Conservation (phyloP, 305 asterid genomes). For the Solanum chacoense region DNA sequence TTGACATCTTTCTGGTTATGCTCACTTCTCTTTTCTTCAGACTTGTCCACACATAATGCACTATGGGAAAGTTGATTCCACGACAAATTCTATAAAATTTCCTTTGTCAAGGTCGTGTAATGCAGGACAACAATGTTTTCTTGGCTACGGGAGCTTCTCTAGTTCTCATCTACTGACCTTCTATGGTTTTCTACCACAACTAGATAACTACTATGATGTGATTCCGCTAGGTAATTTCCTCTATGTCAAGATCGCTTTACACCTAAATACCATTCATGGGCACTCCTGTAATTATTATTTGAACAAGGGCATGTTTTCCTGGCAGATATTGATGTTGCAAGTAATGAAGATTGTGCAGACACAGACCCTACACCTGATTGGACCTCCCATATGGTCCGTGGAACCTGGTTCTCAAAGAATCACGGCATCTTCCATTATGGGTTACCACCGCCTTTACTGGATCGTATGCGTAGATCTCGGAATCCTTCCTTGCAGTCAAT, state of each 20-base stretch:
- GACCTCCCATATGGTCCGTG: constrained; percentile 82
- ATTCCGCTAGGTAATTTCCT: constrained; percentile 63
- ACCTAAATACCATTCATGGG: background rate
- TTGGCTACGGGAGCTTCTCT: constrained; percentile 75
- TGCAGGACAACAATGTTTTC: constrained; percentile 81
- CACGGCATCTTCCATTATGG: constrained; percentile 59
- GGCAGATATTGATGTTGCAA: constrained; percentile 48
- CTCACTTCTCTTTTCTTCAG: constrained; percentile 22
- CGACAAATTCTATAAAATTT: constrained; percentile 51
- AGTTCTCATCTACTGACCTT: constrained; percentile 81
- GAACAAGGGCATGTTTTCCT: background rate
- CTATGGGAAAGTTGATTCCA: constrained; percentile 64
- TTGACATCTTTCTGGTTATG: constrained; percentile 8
- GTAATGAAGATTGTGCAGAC: constrained; percentile 27
- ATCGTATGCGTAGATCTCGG: constrained; percentile 52
- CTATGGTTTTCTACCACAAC: constrained; percentile 80
- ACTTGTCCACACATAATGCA: constrained; percentile 69
- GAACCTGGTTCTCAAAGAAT: constrained; percentile 74
- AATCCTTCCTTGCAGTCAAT: constrained; percentile 21
- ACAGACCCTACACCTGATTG: constrained; percentile 27
- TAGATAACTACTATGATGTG: constrained; percentile 64
- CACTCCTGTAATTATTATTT: background rate
- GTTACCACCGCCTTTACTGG: constrained; percentile 58
- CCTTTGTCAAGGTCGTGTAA: constrained; percentile 75
- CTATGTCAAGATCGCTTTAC: background rate